Percentiles rank a stretch among this genome's conserved stretches.
Conservation (phyloP, 805 yeast genomes). For the Blastobotrys chiropterorum region DNA sequence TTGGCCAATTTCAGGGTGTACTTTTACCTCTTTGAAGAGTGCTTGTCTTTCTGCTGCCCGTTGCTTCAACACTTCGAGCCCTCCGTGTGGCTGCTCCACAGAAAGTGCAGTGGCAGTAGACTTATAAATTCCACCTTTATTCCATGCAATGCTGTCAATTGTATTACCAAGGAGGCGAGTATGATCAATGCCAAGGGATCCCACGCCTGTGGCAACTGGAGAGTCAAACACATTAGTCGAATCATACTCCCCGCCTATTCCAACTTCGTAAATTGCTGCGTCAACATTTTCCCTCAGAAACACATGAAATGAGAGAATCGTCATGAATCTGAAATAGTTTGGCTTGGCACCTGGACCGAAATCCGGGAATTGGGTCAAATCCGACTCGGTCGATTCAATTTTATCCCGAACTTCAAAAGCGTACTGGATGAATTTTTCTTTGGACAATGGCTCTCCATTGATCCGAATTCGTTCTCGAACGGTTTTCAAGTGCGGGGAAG, state of each 20-base stretch:
- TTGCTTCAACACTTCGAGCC: slow-evolving; percentile 41
- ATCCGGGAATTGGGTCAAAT: slow-evolving; percentile 56
- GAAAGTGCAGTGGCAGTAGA: slow-evolving; percentile 57
- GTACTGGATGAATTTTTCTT: slow-evolving; percentile 74
- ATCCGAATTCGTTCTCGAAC: slow-evolving; percentile 89
- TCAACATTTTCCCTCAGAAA: slow-evolving; percentile 86
- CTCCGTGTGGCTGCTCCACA: slow-evolving; percentile 54
- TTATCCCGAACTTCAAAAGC: slow-evolving; percentile 94
- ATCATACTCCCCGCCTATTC: slow-evolving; percentile 96
- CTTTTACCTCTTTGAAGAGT: slow-evolving; percentile 45
- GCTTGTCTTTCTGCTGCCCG: slow-evolving; percentile 64
- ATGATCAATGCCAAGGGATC: slow-evolving; percentile 89
- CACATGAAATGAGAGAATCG: slow-evolving; percentile 84
- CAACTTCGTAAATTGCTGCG: slow-evolving; percentile 93
- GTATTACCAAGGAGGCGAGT: slow-evolving; percentile 81
- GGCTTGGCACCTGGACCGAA: slow-evolving; percentile 75
- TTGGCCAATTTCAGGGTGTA: slow-evolving; percentile 34
- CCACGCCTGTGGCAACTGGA: slow-evolving; percentile 82
- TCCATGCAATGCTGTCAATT: slow-evolving; percentile 88
- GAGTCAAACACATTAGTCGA: slow-evolving; percentile 81
- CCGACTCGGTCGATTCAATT: slow-evolving; percentile 53
- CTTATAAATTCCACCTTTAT: slow-evolving; percentile 91
- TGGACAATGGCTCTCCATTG: slow-evolving; percentile 78
- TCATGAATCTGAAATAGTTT: slow-evolving; percentile 85
- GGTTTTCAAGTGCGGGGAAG: slow-evolving; percentile 91